phyloP scores from a whole-genome alignment of 306 rosid genomes.

The Malus sieversii region DNA sequence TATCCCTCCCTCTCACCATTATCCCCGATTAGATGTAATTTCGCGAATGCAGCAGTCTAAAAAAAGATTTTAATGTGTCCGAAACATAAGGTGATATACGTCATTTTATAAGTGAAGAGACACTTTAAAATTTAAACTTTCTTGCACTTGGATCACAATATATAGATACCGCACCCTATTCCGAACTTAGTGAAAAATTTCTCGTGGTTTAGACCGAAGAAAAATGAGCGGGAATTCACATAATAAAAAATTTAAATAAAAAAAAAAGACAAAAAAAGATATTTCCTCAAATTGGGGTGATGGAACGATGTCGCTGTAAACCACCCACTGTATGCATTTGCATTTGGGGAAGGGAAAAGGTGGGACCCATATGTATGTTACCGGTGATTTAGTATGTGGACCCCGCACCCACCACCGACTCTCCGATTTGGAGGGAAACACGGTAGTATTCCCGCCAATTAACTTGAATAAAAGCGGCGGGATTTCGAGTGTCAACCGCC shows the following conservation, averaged over 20 bases:
- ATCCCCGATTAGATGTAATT: no score
- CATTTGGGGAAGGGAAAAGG: no score
- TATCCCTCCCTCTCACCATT: background rate
- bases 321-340: no score
- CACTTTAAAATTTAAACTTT: no score
- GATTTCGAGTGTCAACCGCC: slow-evolving; percentile 5
- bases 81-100: no score
- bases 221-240: slow-evolving; percentile 31
- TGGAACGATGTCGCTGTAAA: background rate
- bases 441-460: slow-evolving; percentile 42
- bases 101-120: no score
- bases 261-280: background rate
- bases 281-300: background rate
- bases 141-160: no score
- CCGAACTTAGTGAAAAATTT: no score
- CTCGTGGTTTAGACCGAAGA: background rate
- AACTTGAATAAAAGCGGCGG: background rate
- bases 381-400: background rate
- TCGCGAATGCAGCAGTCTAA: slow-evolving; percentile 21
- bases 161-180: no score
- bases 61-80: slow-evolving; percentile 10
- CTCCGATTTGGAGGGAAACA: slow-evolving; percentile 44
- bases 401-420: slow-evolving; percentile 14
- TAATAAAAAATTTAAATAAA: background rate
- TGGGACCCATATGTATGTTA: background rate